Evolutionary conservation across 1,284 basidiomycete species (phyloP).

Genomic region (Athelia psychrophila): DNA sequence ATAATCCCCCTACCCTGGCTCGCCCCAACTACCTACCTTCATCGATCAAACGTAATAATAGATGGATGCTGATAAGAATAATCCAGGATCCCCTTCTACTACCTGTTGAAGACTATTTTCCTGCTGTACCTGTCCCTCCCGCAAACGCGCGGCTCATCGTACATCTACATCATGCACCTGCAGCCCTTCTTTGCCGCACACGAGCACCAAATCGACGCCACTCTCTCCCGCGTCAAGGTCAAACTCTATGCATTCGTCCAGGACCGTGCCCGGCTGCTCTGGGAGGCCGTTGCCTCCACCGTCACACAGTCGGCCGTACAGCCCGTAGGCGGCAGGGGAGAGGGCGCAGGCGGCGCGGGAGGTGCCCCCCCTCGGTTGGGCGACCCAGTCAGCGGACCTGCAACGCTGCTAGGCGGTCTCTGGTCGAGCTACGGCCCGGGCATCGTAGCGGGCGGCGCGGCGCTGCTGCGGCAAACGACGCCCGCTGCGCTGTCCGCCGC

Average conservation of each 20-base stretch:
- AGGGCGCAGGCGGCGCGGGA: not conserved
- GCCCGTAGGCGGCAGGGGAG: conserved; percentile 17
- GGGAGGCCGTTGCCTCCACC: conserved; percentile 53
- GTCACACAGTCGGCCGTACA: conserved; percentile 38
- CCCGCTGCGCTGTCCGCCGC: conserved; percentile 28
- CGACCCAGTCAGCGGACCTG: conserved; percentile 60
- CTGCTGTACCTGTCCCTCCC: conserved; percentile 90
- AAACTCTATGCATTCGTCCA: conserved; percentile 65
- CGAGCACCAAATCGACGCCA: conserved; percentile 79
- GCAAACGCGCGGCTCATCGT: conserved; percentile 82
- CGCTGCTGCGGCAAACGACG: conserved; percentile 49
- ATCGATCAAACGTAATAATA: not conserved
- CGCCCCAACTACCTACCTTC: conserved; percentile 4
- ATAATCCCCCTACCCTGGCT: conserved; percentile 4
- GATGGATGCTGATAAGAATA: conserved; percentile 1
- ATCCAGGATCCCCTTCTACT: conserved; percentile 85
- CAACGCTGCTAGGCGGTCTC: conserved; percentile 58
- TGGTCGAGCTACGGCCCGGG: conserved; percentile 76
- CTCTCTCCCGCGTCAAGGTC: conserved; percentile 60
- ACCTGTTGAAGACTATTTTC: conserved; percentile 78
- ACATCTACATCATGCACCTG: conserved; percentile 74
- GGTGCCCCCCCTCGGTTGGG: conserved; percentile 44
- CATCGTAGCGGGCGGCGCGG: conserved; percentile 63
- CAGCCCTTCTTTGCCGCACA: conserved; percentile 77
- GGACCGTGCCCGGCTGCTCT: conserved; percentile 54